Conservation (phyloP, 495 filamentous ascomycete species). For the Chaetomidium leptoderma region DNA sequence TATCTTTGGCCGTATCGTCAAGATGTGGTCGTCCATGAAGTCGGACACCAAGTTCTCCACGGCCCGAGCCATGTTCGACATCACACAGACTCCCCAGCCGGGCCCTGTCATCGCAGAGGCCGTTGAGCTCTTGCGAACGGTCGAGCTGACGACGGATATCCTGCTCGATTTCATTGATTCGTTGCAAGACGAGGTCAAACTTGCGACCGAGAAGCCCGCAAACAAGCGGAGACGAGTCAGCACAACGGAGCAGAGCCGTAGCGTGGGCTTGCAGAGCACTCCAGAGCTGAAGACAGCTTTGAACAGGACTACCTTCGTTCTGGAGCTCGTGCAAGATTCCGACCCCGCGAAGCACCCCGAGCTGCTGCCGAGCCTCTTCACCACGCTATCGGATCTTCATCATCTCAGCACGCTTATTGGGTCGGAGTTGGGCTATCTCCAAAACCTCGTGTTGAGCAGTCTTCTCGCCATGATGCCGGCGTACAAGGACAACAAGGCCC, state of each 20-base stretch:
- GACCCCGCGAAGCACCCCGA: conserved; percentile 64
- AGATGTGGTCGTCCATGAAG: conserved; percentile 68
- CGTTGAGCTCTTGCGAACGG: conserved; percentile 61
- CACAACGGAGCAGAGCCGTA: conserved; percentile 51
- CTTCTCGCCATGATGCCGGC: conserved; percentile 73
- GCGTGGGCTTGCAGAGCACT: conserved; percentile 34
- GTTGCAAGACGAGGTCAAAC: conserved; percentile 59
- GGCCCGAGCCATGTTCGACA: conserved; percentile 55
- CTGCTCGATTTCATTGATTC: conserved; percentile 65
- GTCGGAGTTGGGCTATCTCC: conserved; percentile 80
- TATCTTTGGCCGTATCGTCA: conserved; percentile 59
- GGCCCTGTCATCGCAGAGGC: conserved; percentile 48
- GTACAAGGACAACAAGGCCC: conserved; percentile 55
- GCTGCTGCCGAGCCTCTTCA: conserved; percentile 73
- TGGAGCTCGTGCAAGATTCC: conserved; percentile 79
- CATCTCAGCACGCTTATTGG: conserved; percentile 65
- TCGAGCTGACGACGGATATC: conserved; percentile 65
- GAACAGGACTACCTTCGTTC: conserved; percentile 74
- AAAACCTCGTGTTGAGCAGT: conserved; percentile 70
- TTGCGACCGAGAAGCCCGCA: conserved; percentile 58
- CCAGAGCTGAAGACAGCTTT: conserved; percentile 58
- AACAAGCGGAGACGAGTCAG: conserved; percentile 75
- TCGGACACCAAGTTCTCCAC: conserved; percentile 55
- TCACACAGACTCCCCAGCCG: conserved; percentile 35
- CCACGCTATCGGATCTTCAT: conserved; percentile 75